Conservation (phyloP, 345 rosid genomes). For the Eucalyptus melliodora region DNA sequence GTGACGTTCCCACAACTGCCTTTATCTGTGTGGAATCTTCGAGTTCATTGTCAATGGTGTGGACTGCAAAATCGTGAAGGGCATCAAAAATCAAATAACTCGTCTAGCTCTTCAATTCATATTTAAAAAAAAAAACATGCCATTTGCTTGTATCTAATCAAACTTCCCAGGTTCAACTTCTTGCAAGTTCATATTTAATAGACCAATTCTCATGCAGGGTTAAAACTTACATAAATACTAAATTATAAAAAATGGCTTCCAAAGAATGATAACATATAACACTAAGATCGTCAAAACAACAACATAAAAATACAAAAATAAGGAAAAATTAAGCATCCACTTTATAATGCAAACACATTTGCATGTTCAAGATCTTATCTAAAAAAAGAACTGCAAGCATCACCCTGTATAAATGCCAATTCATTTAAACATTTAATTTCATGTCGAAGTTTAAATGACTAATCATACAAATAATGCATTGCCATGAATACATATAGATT, state of each 20-base stretch:
- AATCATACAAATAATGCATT: not conserved
- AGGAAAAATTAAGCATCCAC: not conserved
- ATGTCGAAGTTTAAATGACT: not conserved
- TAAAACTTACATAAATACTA: not conserved
- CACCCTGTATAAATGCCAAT: not conserved
- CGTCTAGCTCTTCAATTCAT: not conserved
- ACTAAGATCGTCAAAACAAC: not conserved
- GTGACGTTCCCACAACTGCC: conserved; percentile 62
- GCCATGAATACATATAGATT: not conserved
- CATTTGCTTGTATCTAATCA: not conserved
- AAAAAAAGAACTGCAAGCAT: not conserved
- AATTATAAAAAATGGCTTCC: not conserved
- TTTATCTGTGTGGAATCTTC: conserved; percentile 54
- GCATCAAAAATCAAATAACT: not conserved
- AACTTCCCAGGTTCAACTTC: not conserved
- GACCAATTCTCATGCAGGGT: not conserved
- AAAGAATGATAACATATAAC: not conserved
- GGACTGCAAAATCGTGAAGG: conserved; percentile 32
- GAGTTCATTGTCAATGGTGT: conserved; percentile 82
- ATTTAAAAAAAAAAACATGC: not conserved
- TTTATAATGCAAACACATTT: not conserved
- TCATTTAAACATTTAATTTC: not conserved
- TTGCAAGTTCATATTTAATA: not conserved
- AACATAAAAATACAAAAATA: not conserved
- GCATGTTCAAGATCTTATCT: not conserved